Percentiles rank a stretch among this genome's conserved stretches.
These are phyloP conservation scores for Rhodotorula sp. DNA, from an alignment of 1,284 basidiomycete genomes.

Conservation along the genomic window DNA sequence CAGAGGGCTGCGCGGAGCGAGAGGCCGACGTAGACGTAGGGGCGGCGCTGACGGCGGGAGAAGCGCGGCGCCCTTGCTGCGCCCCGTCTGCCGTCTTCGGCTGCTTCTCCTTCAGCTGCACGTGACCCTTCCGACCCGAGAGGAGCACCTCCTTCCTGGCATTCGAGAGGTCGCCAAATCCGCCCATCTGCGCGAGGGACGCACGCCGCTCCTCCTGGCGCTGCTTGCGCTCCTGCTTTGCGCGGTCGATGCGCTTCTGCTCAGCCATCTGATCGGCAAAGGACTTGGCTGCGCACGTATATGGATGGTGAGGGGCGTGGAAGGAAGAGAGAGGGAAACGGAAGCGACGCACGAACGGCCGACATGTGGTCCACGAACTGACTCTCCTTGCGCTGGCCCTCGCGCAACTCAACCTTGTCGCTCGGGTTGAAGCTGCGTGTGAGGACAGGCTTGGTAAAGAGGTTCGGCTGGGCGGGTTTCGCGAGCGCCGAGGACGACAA, in stretches of 20 bases:
- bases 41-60: background rate
- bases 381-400: background rate
- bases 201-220: background rate
- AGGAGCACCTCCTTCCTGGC: background rate
- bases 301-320: background rate
- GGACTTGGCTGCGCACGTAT: constrained; percentile 1
- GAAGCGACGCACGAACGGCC: constrained; percentile 12
- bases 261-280: constrained; percentile 19
- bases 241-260: constrained; percentile 1
- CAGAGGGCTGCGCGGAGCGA: background rate
- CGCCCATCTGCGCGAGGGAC: background rate
- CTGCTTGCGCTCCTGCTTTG: background rate
- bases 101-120: background rate
- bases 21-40: background rate
- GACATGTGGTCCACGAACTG: constrained; percentile 28
- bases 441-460: background rate
- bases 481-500: background rate
- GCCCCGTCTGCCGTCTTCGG: background rate
- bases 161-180: background rate
- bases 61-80: background rate
- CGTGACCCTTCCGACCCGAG: background rate
- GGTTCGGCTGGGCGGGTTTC: background rate
- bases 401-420: constrained; percentile 11
- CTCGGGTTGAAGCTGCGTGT: background rate
- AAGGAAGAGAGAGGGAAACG: background rate